These are phyloP conservation scores for Cynara cardunculus DNA, from an alignment of 129 eudicot genomes.

Conservation along the genomic window DNA sequence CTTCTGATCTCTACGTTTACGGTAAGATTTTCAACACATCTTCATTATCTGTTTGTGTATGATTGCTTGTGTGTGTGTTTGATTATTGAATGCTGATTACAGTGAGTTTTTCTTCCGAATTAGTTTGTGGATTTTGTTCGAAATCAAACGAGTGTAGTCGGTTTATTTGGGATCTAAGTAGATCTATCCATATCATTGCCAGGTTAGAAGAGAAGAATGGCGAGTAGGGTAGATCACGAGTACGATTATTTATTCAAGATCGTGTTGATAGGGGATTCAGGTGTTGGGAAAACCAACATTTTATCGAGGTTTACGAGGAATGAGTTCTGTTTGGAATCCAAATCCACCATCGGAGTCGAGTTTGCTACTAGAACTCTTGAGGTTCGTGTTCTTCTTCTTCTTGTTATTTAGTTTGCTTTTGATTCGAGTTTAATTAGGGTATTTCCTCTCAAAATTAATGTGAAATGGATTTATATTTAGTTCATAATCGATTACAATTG, in stretches of 20 bases:
- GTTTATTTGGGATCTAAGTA: background rate
- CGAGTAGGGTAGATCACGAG: conserved; percentile 36
- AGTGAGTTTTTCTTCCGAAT: background rate
- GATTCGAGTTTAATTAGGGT: background rate
- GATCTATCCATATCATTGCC: background rate
- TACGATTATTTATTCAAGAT: conserved; percentile 45
- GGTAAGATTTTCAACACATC: conserved; percentile 2
- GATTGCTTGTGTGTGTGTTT: background rate
- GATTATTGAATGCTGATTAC: conserved; percentile 9
- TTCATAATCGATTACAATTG: background rate
- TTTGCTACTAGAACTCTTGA: conserved; percentile 50
- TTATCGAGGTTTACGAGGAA: conserved; percentile 44
- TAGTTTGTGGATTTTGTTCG: background rate
- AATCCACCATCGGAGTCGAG: conserved; percentile 53
- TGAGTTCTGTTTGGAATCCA: conserved; percentile 47
- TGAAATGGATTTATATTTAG: background rate
- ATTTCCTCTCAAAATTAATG: background rate
- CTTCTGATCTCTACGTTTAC: conserved; percentile 9
- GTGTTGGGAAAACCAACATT: conserved; percentile 45
- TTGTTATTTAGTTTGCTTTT: background rate
- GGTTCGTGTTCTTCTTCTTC: conserved; percentile 10
- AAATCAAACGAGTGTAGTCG: background rate
- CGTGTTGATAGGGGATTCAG: conserved; percentile 45
- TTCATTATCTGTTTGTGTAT: background rate
- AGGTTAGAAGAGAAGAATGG: conserved; percentile 23